phyloP scores from a whole-genome alignment of 2,329 filamentous ascomycete species.

The Aspergillus pseudoglaucus region DNA sequence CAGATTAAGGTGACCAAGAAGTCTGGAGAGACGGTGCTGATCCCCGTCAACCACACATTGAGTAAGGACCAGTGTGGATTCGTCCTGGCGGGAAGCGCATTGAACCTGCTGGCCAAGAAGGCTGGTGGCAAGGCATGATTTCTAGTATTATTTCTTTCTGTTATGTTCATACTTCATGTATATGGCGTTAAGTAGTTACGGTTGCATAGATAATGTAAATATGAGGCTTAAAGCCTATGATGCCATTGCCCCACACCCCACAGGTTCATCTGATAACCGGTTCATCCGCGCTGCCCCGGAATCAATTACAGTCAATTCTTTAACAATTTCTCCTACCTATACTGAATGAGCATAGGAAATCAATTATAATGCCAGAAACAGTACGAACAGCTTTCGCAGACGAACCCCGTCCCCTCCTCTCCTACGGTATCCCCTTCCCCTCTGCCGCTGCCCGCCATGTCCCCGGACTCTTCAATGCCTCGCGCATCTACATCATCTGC shows the following conservation, averaged over 20 bases:
- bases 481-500: conserved; percentile 46
- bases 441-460: conserved; percentile 42
- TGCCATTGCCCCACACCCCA: background rate
- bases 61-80: conserved; percentile 87
- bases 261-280: background rate
- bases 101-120: conserved; percentile 78
- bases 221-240: background rate
- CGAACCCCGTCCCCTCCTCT: conserved; percentile 37
- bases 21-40: conserved; percentile 57
- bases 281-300: too few relatives aligned
- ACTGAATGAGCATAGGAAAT: background rate
- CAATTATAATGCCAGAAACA: conserved; percentile 23
- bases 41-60: conserved; percentile 81
- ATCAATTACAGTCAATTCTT: background rate
- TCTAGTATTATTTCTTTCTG: background rate
- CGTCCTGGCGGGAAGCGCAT: conserved; percentile 83
- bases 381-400: conserved; percentile 32
- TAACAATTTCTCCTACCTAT: background rate
- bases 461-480: conserved; percentile 38
- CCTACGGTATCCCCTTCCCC: conserved; percentile 44
- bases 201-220: background rate
- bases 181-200: conserved; percentile 1
- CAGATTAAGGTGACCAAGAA: conserved; percentile 16
- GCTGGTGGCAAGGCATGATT: conserved; percentile 1
- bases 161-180: background rate